Evolutionary conservation across 2,329 filamentous ascomycete genomes (phyloP), one percentile per base, ranked within the genome.

Genomic region (Apiospora rasikravindrae): DNA sequence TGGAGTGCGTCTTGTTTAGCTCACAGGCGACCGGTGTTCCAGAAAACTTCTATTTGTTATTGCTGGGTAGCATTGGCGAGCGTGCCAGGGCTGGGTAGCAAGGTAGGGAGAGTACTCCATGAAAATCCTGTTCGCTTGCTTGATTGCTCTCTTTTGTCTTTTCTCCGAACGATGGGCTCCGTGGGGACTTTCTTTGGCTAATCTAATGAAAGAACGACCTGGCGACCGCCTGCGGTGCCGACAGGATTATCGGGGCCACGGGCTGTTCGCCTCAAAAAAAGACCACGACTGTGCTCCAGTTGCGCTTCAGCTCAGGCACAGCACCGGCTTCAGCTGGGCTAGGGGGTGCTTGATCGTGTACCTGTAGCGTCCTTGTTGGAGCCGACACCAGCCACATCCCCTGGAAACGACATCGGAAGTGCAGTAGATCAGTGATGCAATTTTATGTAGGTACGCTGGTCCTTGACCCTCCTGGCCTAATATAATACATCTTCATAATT

Each of bases 11-110:
- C 19, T n/a, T 64, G 8, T 40, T 24, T 64, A 64, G 57, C 57
- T 64, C 57, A 64, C 57, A 19, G 40, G 57, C 57, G 57, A 64
- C 57, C 19, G 57, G 57, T 64, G 57, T 64, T 64, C 57, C 57
- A 64, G 57, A 64, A 64, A 40, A 40, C 33, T 64, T 64, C 57
- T 40, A 64, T 64, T 64, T 24, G 33, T 40, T 64, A 40, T 24
- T 64, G 22, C 57, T 13, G 40, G 57, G 33, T 64, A 10, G 57
- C 33, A 64, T 8, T 64, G 47, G 47, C 53, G 29, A 22, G 10
- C n/a, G 33, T 6, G 33, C 33, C 5, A 37, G 33, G 33, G 33
- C 33, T 37, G 5, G 33, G 33, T 6, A 37, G 33, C n/a, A n/a
- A n/a, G n/a, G n/a, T n/a, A n/a, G n/a, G n/a, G 14, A 33, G 26